Evolutionary conservation across 1,139 yeast genomes (phyloP).

Genomic region (Arxiozyma heterogenica): DNA sequence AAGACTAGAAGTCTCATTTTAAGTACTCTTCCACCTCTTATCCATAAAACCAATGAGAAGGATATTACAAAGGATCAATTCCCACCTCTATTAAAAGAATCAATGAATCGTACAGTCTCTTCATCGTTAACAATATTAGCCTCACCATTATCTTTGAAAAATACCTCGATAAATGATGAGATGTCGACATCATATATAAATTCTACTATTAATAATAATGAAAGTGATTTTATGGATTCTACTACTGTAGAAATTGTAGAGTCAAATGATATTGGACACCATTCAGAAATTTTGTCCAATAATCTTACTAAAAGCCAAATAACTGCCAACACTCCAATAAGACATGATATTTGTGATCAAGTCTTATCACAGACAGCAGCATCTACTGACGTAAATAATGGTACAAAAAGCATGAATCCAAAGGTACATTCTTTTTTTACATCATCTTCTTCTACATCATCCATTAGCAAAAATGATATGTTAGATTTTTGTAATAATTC

Average conservation of each 20-base stretch:
- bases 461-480: not conserved
- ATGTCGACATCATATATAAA: not conserved
- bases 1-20: constrained; percentile 3
- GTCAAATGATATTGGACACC: not conserved
- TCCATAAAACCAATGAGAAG: not conserved
- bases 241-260: not conserved
- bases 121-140: not conserved
- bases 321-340: not conserved
- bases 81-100: not conserved
- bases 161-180: not conserved
- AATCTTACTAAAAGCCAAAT: not conserved
- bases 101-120: not conserved
- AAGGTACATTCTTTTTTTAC: not conserved
- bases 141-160: not conserved
- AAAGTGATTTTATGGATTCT: not conserved
- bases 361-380: not conserved
- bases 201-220: too few relatives aligned
- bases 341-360: not conserved
- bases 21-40: constrained; percentile 1
- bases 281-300: not conserved
- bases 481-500: not conserved
- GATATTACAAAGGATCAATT: not conserved
- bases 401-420: not conserved
- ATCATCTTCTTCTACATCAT: constrained; percentile 1
- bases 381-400: not conserved